These are phyloP conservation scores for Marasmius oreades DNA, from an alignment of 1,284 basidiomycete species.

Conservation along the genomic window DNA sequence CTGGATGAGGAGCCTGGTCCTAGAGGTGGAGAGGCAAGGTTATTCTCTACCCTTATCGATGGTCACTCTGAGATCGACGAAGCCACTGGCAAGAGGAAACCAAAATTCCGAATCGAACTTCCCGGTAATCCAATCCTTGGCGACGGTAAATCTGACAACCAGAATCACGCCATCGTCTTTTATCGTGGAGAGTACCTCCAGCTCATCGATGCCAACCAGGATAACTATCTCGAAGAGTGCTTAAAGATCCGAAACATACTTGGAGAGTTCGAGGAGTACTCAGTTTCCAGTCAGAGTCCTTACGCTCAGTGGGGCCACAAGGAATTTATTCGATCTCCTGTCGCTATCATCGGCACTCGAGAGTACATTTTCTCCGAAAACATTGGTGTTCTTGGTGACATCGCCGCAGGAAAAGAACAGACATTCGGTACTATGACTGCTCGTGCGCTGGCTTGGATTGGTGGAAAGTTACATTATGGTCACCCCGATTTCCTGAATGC, in stretches of 20 bases:
- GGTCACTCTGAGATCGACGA: conserved; percentile 97
- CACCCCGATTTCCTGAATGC: conserved; percentile 99
- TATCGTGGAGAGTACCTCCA: conserved; percentile 99
- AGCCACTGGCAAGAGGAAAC: conserved; percentile 84
- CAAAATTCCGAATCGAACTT: conserved; percentile 97
- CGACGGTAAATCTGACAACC: conserved; percentile 99
- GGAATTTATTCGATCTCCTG: conserved; percentile 87
- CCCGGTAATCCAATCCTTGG: conserved; percentile 99
- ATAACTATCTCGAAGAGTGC: conserved; percentile 99
- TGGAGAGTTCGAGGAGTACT: conserved; percentile 97
- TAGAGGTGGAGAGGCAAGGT: conserved; percentile 85
- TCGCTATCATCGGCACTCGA: conserved; percentile 97
- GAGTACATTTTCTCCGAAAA: conserved; percentile 99
- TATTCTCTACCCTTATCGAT: conserved; percentile 95
- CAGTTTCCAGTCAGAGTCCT: conserved; percentile 88
- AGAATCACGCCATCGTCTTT: conserved; percentile 99
- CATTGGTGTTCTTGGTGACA: conserved; percentile 98
- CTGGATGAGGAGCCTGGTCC: conserved; percentile 92
- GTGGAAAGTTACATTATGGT: conserved; percentile 98
- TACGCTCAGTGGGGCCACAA: conserved; percentile 93
- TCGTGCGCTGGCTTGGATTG: conserved; percentile 94
- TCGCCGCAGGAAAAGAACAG: conserved; percentile 99
- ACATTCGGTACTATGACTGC: conserved; percentile 99
- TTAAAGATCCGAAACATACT: conserved; percentile 98
- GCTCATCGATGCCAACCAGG: conserved; percentile 99